Percentiles rank a stretch among this genome's conserved stretches.
Conservation (phyloP, 192 early-diverging fungal species). For the Podila clonocystis region DNA sequence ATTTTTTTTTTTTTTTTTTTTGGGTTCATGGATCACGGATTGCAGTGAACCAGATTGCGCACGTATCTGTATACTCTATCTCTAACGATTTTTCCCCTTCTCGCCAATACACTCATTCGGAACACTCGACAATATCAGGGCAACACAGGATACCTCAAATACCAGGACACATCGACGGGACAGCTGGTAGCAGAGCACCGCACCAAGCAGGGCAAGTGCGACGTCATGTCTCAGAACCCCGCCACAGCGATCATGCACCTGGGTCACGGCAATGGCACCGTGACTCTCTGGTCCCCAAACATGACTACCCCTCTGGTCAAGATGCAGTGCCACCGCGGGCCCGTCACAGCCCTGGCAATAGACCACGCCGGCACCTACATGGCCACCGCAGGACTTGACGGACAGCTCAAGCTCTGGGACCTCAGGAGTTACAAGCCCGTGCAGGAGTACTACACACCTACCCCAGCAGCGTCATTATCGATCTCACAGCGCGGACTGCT, state of each 20-base stretch:
- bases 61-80: not conserved
- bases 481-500: conserved; percentile 89
- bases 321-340: conserved; percentile 92
- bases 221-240: conserved; percentile 91
- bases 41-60: too few species aligned
- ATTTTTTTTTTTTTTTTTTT: too few species aligned
- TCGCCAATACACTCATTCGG: not conserved
- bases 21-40: not conserved
- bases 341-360: conserved; percentile 86
- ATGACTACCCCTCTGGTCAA: conserved; percentile 89
- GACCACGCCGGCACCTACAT: conserved; percentile 84
- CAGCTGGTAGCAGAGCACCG: conserved; percentile 79
- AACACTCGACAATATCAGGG: conserved; percentile 53
- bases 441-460: conserved; percentile 82
- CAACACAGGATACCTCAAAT: conserved; percentile 83
- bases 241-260: conserved; percentile 90
- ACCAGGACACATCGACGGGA: conserved; percentile 96
- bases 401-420: conserved; percentile 93
- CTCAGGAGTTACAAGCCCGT: conserved; percentile 83
- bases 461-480: conserved; percentile 80
- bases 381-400: conserved; percentile 93
- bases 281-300: conserved; percentile 92
- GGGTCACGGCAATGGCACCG: conserved; percentile 91
- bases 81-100: not conserved
- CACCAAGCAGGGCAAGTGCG: conserved; percentile 80